Percentiles rank a stretch among this genome's conserved stretches.
Evolutionary conservation across 2,329 filamentous ascomycete species (phyloP).

Genomic region (Diaporthe velutina): DNA sequence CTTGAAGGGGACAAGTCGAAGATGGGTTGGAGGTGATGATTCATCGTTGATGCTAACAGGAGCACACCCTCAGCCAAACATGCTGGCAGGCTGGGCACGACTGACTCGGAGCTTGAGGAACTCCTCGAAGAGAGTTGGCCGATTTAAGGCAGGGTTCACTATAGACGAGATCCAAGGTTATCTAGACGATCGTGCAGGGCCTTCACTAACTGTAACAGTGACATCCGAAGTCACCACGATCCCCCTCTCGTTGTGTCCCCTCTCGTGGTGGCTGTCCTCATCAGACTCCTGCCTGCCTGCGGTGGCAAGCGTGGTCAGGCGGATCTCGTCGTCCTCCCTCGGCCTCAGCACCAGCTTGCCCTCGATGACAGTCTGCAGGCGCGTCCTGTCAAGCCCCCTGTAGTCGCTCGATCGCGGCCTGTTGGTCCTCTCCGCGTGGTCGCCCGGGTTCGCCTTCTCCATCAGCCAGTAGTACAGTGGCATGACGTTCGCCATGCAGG

Average conservation of each 20-base stretch:
- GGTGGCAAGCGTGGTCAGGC: slow-evolving; percentile 19
- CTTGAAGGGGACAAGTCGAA: neutral
- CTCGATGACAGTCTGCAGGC: slow-evolving; percentile 9
- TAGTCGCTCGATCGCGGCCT: slow-evolving; percentile 26
- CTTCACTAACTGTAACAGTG: slow-evolving; percentile 24
- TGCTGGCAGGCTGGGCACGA: neutral
- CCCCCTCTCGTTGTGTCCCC: slow-evolving; percentile 4
- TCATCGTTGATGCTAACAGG: slow-evolving; percentile 26
- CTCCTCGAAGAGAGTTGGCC: neutral
- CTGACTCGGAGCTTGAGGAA: slow-evolving; percentile 18
- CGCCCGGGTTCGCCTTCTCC: slow-evolving; percentile 11
- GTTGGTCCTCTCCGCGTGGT: slow-evolving; percentile 9
- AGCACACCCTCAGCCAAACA: neutral
- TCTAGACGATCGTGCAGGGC: neutral
- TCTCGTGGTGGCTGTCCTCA: neutral
- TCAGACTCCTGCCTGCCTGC: slow-evolving; percentile 8
- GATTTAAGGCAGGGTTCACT: slow-evolving; percentile 13
- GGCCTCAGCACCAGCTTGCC: slow-evolving; percentile 26
- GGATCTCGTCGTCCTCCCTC: slow-evolving; percentile 24
- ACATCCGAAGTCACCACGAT: slow-evolving; percentile 22
- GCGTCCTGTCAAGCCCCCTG: slow-evolving; percentile 15
- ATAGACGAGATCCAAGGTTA: slow-evolving; percentile 2
- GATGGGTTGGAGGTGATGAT: slow-evolving; percentile 19
- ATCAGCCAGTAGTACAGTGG: slow-evolving; percentile 23
- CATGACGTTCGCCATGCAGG: slow-evolving; percentile 20